These are phyloP conservation scores for Ordospora pajunii DNA, from an alignment of 371 early-diverging fungal genomes.

Conservation along the genomic window DNA sequence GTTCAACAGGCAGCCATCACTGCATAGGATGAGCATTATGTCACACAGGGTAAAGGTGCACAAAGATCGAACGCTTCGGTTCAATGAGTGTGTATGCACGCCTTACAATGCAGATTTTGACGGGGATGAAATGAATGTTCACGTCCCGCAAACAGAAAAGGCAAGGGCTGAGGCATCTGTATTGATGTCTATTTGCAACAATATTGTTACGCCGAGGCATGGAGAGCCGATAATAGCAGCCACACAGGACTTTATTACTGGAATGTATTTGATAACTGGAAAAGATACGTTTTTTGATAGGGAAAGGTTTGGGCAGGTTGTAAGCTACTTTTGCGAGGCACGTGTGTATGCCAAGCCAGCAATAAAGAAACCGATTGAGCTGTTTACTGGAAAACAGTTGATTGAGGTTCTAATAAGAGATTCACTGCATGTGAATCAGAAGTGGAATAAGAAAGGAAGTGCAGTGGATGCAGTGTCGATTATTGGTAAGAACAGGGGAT, in stretches of 20 bases:
- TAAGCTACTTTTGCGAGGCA: slow-evolving; percentile 72
- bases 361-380: slow-evolving; percentile 68
- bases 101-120: slow-evolving; percentile 99
- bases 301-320: slow-evolving; percentile 75
- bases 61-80: slow-evolving; percentile 90
- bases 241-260: slow-evolving; percentile 97
- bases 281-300: slow-evolving; percentile 81
- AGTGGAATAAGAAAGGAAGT: not conserved
- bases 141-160: slow-evolving; percentile 96
- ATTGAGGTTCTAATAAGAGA: slow-evolving; percentile 69
- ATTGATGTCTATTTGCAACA: slow-evolving; percentile 88
- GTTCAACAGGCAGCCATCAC: slow-evolving; percentile 97
- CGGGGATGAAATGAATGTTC: slow-evolving; percentile 99
- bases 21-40: slow-evolving; percentile 96
- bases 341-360: slow-evolving; percentile 73
- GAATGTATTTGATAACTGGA: slow-evolving; percentile 76
- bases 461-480: not conserved
- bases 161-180: slow-evolving; percentile 88
- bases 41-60: slow-evolving; percentile 79
- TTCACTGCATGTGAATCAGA: not conserved
- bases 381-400: slow-evolving; percentile 69
- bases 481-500: slow-evolving; percentile 21
- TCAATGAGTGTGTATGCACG: slow-evolving; percentile 96
- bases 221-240: slow-evolving; percentile 94
- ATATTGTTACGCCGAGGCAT: slow-evolving; percentile 89